These are phyloP conservation scores for Stevia rebaudiana DNA, from an alignment of 140 eudicot genomes.

Conservation along the genomic window DNA sequence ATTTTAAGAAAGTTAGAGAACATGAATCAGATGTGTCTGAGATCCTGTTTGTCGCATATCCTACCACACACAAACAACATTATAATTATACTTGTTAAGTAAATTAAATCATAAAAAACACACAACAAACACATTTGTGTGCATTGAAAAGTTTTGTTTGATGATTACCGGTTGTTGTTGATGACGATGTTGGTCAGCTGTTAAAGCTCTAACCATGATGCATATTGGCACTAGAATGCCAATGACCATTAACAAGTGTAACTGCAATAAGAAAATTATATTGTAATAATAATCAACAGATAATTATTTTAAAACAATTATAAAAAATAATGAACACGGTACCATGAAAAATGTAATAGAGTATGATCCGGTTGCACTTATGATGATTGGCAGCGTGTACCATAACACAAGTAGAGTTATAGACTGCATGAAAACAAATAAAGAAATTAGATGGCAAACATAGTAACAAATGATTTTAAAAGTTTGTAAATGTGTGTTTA, in stretches of 20 bases:
- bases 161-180: conserved; percentile 42
- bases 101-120: conserved; percentile 20
- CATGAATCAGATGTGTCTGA: conserved; percentile 34
- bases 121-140: background rate
- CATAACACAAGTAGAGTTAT: conserved; percentile 54
- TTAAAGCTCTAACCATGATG: conserved; percentile 47
- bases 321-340: background rate
- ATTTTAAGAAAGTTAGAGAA: conserved; percentile 16
- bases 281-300: background rate
- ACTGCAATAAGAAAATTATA: conserved; percentile 29
- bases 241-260: conserved; percentile 37
- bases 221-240: conserved; percentile 51
- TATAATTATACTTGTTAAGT: conserved; percentile 7
- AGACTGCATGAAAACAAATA: conserved; percentile 35
- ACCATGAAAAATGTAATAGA: conserved; percentile 44
- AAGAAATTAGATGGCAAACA: background rate
- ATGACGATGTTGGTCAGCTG: conserved; percentile 32
- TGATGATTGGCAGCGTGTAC: conserved; percentile 52
- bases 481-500: conserved; percentile 32
- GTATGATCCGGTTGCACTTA: conserved; percentile 43
- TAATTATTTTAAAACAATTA: background rate
- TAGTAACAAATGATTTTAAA: background rate
- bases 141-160: background rate
- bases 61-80: conserved; percentile 25
- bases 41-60: conserved; percentile 31